Conservation (phyloP, 2,329 filamentous ascomycete species). For the Cladosporium sp. region DNA sequence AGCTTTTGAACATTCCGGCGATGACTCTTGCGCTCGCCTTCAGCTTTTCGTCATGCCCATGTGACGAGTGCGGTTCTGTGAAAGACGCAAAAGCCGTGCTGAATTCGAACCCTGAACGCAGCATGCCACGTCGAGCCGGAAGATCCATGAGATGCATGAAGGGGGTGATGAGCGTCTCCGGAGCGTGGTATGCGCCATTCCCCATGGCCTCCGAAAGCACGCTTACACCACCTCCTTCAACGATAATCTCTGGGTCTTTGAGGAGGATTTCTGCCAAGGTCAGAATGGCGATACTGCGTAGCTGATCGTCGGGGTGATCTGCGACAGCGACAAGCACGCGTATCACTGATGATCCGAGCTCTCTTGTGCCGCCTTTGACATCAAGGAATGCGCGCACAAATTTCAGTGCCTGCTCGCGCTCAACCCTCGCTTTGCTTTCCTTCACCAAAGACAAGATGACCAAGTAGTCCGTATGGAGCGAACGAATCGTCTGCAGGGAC, state of each 20-base stretch:
- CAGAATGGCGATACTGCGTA: constrained; percentile 85
- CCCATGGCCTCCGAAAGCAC: constrained; percentile 86
- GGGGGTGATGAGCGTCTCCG: constrained; percentile 80
- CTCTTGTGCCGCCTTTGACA: constrained; percentile 83
- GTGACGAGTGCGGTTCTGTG: constrained; percentile 65
- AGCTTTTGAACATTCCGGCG: constrained; percentile 81
- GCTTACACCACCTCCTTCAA: constrained; percentile 76
- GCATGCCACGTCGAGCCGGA: constrained; percentile 69
- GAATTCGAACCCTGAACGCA: constrained; percentile 83
- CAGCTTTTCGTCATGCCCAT: constrained; percentile 56
- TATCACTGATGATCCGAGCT: constrained; percentile 80
- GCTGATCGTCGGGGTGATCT: constrained; percentile 74
- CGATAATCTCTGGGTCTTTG: constrained; percentile 72
- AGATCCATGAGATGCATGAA: constrained; percentile 86
- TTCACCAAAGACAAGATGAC: constrained; percentile 91
- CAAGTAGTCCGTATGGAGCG: constrained; percentile 83
- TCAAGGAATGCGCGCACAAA: constrained; percentile 93
- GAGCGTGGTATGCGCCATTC: constrained; percentile 86
- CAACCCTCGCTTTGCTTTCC: constrained; percentile 92
- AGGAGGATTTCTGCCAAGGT: constrained; percentile 89
- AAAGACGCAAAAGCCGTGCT: constrained; percentile 84
- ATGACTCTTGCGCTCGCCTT: constrained; percentile 92
- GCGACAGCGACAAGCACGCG: constrained; percentile 87
- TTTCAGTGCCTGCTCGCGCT: constrained; percentile 93
- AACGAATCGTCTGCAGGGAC: constrained; percentile 81